Base-by-base conservation (phyloP, 2,329 filamentous ascomycete species). In the Calonectria pauciramosa region DNA sequence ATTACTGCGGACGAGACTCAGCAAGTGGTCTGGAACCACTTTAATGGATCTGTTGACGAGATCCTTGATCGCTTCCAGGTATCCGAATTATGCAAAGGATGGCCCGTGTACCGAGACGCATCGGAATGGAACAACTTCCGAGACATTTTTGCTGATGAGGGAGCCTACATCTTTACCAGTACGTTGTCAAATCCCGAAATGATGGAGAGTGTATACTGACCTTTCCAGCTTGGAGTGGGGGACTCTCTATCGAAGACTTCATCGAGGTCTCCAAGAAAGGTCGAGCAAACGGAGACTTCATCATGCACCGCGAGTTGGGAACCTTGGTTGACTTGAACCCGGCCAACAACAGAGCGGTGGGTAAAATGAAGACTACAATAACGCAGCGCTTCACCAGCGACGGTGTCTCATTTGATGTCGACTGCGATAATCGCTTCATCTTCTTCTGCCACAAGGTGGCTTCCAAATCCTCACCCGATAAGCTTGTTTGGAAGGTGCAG, bases 281-380 rank as follows among this genome's bases (percentile, higher is more conserved):
- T 71, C 90, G 90, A 81, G 83, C 86, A 30, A 83, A 84, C 13
- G 89, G 89, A 23, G 89, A 86, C 66, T 90, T 90, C 82, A 91
- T 91, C 82, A 89, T 90, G 88, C 90, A 91, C 80, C 89, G 89
- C 72, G 87, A 89, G 77, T 88, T 87, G 80, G 88, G 88, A 51
- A 89, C 87, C 0, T 79, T 86, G 13, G 86, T 88, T 52, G 87
- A 89, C 76, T 82, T 89, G 49, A 85, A 84, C 79, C 81, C 80
- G 11, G 72, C 77, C 18, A 83, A 77, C n/a, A 76, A 77, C 66
- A 87, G 88, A 32, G 88, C 87, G 68, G 82, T 90, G 30, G 87
- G 87, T 76, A 89, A 89, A 84, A 89, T 89, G 88, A 89, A 89
- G 84, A 87, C 88, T 11, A 90, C 88, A 69, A 90, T 89, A 82